Evolutionary conservation across 345 rosid genomes (phyloP).

Genomic region (Nasturtium officinale): DNA sequence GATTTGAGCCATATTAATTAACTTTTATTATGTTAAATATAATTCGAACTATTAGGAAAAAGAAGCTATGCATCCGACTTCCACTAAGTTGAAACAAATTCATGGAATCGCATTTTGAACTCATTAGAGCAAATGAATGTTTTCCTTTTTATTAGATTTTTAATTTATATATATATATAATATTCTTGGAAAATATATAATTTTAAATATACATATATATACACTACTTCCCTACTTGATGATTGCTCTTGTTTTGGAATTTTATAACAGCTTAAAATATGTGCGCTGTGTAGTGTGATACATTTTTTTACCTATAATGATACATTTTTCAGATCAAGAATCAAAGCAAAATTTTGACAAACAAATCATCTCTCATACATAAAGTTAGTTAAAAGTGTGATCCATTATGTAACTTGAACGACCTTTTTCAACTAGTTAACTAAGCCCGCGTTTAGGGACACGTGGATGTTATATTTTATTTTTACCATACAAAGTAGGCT

Average conservation of each 20-base stretch:
- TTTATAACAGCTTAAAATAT: not conserved
- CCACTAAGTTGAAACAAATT: not conserved
- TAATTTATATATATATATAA: no score
- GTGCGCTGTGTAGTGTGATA: not conserved
- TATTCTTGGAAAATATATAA: no score
- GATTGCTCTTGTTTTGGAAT: not conserved
- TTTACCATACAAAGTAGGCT: not conserved
- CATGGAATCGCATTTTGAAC: not conserved
- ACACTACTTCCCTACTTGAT: not conserved
- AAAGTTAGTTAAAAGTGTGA: not conserved
- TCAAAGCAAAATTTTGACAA: not conserved
- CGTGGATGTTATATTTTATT: not conserved
- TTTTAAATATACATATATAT: no score
- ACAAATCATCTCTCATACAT: not conserved
- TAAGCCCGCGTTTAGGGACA: not conserved
- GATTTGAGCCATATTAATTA: not conserved
- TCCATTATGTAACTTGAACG: not conserved
- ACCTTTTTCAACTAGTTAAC: not conserved
- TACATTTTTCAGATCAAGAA: not conserved
- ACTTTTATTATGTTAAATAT: not conserved
- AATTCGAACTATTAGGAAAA: not conserved
- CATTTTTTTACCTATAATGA: not conserved
- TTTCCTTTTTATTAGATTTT: not conserved
- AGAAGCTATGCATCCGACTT: not conserved
- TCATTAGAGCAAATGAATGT: not conserved